These are phyloP conservation scores for Aspergillus niger DNA, from an alignment of 2,329 filamentous ascomycete species.

Conservation along the genomic window DNA sequence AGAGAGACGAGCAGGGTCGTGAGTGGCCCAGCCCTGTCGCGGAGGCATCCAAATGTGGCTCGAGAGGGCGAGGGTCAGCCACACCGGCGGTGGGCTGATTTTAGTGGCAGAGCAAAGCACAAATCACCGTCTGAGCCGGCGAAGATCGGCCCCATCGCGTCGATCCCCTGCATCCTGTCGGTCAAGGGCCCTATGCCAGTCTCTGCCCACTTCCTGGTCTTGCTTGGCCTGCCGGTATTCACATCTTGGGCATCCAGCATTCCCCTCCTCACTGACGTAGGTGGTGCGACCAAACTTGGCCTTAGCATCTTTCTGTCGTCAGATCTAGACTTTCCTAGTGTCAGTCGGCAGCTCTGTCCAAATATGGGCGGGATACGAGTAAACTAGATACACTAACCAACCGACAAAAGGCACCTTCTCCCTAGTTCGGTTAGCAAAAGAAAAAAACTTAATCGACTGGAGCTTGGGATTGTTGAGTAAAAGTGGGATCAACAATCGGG, in stretches of 20 bases:
- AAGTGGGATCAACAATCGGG: neutral
- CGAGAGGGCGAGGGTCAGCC: neutral
- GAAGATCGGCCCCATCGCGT: slow-evolving; percentile 3
- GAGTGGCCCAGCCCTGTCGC: neutral
- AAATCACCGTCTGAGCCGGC: neutral
- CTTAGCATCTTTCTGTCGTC: neutral
- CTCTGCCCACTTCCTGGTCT: neutral
- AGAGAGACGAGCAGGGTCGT: neutral
- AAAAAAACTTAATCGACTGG: neutral
- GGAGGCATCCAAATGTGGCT: slow-evolving; percentile 5
- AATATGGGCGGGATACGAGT: neutral
- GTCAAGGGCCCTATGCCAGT: slow-evolving; percentile 3
- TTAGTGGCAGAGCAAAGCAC: neutral
- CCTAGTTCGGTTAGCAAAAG: neutral
- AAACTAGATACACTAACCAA: neutral
- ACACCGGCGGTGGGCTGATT: slow-evolving; percentile 12
- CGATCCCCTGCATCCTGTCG: slow-evolving; percentile 14
- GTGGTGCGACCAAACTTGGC: slow-evolving; percentile 4
- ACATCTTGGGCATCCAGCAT: slow-evolving; percentile 11
- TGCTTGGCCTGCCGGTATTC: neutral
- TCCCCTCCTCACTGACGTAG: slow-evolving; percentile 7
- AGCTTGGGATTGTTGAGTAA: neutral
- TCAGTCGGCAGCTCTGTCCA: neutral
- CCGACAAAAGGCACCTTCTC: neutral
- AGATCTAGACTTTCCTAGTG: neutral